Evolutionary conservation across 73 alveolate genomes (phyloP), one percentile per base, ranked within the genome.

Genomic region (Effrenium voratum): DNA sequence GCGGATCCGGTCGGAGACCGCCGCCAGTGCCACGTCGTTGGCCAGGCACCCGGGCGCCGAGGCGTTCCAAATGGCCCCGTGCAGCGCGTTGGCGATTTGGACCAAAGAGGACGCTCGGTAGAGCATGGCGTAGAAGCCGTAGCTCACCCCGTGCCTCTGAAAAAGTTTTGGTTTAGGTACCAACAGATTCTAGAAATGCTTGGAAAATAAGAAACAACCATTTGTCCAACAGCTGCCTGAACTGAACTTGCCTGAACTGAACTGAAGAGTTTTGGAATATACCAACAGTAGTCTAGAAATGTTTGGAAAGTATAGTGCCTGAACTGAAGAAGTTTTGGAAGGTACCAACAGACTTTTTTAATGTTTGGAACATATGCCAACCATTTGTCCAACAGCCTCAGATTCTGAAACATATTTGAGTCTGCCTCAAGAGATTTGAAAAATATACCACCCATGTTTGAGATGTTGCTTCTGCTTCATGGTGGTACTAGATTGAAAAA

Each of bases 111-210:
- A 10, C 45, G 47, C 95, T 5, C 87, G 81, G 87, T 90, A 90
- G 76, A 90, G 66, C 97, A 90, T 90, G 24, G 97, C 97, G 43
- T 90, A 90, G 97, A 90, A 90, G 44, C 97, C 97, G 45, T 90
- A 90, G 76, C 68, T 90, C 59, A 90, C 97, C 15, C 97, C 97
- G 26, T 90, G 97, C 87, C 97, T 90, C 52, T 32, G 32, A 59
- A 6, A 19, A n/a, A n/a, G n/a, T n/a, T n/a, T n/a, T n/a, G n/a
- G n/a, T n/a, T n/a, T n/a, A n/a, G n/a, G n/a, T n/a, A n/a, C n/a
- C n/a, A n/a, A n/a, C n/a, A n/a, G n/a, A n/a, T n/a, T n/a, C n/a
- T n/a, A n/a, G n/a, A n/a, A n/a, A 19, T 19, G 63, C 8, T 19
- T 8, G 63, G 63, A 8, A 19, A 52, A 8, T 19, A 19, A 52